Conservation (phyloP, 2,329 filamentous ascomycete genomes). For the Microdochium nivale region DNA sequence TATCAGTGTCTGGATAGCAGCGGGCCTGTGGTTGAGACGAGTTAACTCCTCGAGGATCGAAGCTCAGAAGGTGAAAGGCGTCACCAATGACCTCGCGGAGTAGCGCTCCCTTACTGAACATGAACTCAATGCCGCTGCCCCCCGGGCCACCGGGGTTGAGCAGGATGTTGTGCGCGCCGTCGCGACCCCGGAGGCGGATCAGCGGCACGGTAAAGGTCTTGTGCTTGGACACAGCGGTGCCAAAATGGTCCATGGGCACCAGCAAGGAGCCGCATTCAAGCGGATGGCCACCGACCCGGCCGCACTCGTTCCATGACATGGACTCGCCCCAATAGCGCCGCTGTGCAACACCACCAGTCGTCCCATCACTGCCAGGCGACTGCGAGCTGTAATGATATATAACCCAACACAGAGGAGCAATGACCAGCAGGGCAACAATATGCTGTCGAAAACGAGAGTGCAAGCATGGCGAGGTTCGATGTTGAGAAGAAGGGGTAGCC, state of each 20-base stretch:
- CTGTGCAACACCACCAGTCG: background rate
- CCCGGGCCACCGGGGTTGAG: constrained; percentile 41
- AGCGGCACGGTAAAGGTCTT: constrained; percentile 35
- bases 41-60: constrained; percentile 39
- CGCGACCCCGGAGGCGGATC: constrained; percentile 31
- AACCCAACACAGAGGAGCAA: background rate
- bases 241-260: constrained; percentile 39
- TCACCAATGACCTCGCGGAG: constrained; percentile 30
- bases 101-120: constrained; percentile 24
- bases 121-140: constrained; percentile 27
- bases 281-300: constrained; percentile 21
- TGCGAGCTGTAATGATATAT: background rate
- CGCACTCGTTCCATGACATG: constrained; percentile 30
- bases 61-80: constrained; percentile 34
- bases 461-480: background rate
- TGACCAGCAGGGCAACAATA: background rate
- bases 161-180: constrained; percentile 33
- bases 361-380: background rate
- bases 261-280: constrained; percentile 33
- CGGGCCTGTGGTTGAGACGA: constrained; percentile 21
- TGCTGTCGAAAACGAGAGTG: background rate
- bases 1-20: constrained; percentile 28
- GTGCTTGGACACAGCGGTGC: constrained; percentile 16
- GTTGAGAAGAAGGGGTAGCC: background rate
- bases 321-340: constrained; percentile 22